Percentiles rank a stretch among this genome's conserved stretches.
Evolutionary conservation across 306 rosid genomes (phyloP).

Genomic region (Abrus precatorius): DNA sequence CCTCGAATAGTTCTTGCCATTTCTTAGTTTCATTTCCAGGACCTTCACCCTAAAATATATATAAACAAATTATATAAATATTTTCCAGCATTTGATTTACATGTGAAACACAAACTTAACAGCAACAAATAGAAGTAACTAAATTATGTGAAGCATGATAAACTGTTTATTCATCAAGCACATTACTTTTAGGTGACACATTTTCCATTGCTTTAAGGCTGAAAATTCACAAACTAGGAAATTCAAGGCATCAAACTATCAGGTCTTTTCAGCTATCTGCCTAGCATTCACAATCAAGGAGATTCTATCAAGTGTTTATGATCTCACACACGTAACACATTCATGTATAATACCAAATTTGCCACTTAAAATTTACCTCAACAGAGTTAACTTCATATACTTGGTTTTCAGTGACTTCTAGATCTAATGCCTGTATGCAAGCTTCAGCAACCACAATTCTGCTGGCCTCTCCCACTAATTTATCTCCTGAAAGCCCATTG

Average conservation of each 20-base stretch:
- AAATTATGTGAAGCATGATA: no score
- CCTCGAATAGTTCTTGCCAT: conserved; percentile 78
- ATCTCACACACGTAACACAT: background rate
- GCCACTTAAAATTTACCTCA: conserved; percentile 66
- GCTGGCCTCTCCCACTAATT: conserved; percentile 92
- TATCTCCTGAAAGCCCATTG: conserved; percentile 72
- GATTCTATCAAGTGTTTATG: conserved; percentile 2
- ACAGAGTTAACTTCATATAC: conserved; percentile 80
- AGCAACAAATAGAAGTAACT: background rate
- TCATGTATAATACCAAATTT: conserved; percentile 10
- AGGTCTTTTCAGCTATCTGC: conserved; percentile 6
- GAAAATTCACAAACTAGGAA: background rate
- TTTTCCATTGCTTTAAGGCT: background rate
- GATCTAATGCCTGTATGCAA: conserved; percentile 88
- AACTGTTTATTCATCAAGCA: no score
- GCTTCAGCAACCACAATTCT: conserved; percentile 96
- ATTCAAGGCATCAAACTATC: background rate
- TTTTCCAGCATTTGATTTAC: conserved; percentile 6
- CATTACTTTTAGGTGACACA: background rate
- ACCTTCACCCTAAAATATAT: conserved; percentile 78
- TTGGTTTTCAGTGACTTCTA: conserved; percentile 84
- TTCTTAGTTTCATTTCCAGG: conserved; percentile 79
- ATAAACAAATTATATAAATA: conserved; percentile 4
- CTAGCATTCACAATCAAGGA: background rate
- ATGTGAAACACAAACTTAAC: background rate